phyloP scores from a whole-genome alignment of 108 stramenopile genomes.

The Cylindrotheca closterium region DNA sequence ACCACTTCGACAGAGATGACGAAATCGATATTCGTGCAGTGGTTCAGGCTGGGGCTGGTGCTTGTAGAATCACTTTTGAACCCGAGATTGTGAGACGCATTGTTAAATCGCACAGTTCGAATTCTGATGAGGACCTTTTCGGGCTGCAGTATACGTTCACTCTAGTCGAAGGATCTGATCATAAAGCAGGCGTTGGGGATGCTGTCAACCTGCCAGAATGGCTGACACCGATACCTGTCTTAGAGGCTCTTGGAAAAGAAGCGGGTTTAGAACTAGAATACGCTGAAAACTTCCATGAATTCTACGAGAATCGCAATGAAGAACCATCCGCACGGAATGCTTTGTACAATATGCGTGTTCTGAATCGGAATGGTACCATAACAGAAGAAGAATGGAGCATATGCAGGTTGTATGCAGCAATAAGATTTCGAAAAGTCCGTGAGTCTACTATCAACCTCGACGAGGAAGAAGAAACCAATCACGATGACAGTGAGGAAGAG shows the following conservation, averaged over 20 bases:
- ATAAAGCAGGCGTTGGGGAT: slow-evolving; percentile 78
- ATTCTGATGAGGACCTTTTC: slow-evolving; percentile 60
- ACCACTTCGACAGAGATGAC: slow-evolving; percentile 52
- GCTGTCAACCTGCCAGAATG: slow-evolving; percentile 89
- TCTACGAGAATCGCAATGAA: slow-evolving; percentile 58
- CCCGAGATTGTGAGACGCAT: slow-evolving; percentile 53
- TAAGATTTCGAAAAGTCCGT: slow-evolving; percentile 87
- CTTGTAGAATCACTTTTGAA: slow-evolving; percentile 73
- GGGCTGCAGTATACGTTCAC: slow-evolving; percentile 89
- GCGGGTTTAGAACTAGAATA: slow-evolving; percentile 77
- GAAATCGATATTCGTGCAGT: slow-evolving; percentile 42
- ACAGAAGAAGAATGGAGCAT: slow-evolving; percentile 87
- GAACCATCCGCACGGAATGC: slow-evolving; percentile 61
- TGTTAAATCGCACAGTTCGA: slow-evolving; percentile 26
- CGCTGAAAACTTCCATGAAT: slow-evolving; percentile 83
- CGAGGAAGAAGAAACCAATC: slow-evolving; percentile 62
- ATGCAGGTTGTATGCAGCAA: slow-evolving; percentile 78
- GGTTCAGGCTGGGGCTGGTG: slow-evolving; percentile 65
- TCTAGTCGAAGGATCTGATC: slow-evolving; percentile 76
- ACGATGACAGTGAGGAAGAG: slow-evolving; percentile 46
- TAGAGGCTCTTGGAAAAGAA: slow-evolving; percentile 63
- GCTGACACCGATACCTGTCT: slow-evolving; percentile 76
- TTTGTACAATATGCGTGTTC: slow-evolving; percentile 87
- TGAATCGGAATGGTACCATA: slow-evolving; percentile 74
- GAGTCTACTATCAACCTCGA: slow-evolving; percentile 60